phyloP scores from a whole-genome alignment of 2,329 filamentous ascomycete species.

The Leptographium galeiforme region DNA sequence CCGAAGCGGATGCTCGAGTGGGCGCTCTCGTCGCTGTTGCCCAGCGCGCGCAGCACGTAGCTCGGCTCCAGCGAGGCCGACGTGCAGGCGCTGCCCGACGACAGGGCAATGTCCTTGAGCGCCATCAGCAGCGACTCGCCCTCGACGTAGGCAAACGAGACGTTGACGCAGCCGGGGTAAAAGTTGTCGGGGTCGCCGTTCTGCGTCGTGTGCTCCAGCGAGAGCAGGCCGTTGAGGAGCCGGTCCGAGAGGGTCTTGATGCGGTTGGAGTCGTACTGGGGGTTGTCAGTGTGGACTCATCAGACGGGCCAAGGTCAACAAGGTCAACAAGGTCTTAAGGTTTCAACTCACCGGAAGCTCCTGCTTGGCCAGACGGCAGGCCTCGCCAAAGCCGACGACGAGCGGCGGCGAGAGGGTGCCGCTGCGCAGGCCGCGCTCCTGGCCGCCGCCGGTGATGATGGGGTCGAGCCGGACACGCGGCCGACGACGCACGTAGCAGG shows the following conservation, averaged over 20 bases:
- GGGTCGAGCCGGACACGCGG: constrained; percentile 90
- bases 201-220: constrained; percentile 82
- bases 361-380: constrained; percentile 78
- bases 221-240: constrained; percentile 66
- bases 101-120: constrained; percentile 92
- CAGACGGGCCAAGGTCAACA: too few species aligned
- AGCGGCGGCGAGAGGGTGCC: constrained; percentile 84
- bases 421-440: constrained; percentile 88
- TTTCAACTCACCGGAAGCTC: constrained; percentile 89
- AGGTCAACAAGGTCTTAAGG: too few species aligned
- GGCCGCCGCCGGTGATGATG: constrained; percentile 89
- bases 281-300: constrained; percentile 11
- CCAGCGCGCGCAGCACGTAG: constrained; percentile 86
- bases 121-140: constrained; percentile 97
- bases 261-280: constrained; percentile 81
- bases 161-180: constrained; percentile 95
- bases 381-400: constrained; percentile 88
- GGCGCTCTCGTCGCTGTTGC: constrained; percentile 92
- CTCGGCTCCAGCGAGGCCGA: constrained; percentile 93
- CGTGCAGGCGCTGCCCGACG: constrained; percentile 92
- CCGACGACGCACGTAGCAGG: constrained; percentile 86
- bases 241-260: constrained; percentile 73
- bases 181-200: constrained; percentile 76
- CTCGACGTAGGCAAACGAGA: constrained; percentile 97
- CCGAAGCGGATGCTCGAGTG: constrained; percentile 97